Evolutionary conservation across 495 filamentous ascomycete species (phyloP).

Genomic region (Immersiella caudata): DNA sequence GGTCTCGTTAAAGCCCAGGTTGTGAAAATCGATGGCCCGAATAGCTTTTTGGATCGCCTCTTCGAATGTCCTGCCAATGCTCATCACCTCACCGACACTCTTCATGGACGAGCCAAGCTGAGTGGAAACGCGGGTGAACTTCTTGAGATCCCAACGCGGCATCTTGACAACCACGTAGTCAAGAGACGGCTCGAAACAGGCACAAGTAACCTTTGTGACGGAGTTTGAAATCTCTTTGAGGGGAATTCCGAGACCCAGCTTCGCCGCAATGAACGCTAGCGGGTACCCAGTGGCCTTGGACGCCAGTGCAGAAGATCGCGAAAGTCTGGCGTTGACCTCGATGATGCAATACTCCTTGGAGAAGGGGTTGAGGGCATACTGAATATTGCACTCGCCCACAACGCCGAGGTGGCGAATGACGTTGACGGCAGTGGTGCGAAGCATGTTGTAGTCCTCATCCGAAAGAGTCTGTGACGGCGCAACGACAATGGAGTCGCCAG

Average conservation of each 20-base stretch:
- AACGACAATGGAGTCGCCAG: constrained; percentile 97
- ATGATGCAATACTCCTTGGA: constrained; percentile 98
- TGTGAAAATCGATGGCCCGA: constrained; percentile 89
- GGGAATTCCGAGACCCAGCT: constrained; percentile 90
- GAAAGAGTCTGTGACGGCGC: constrained; percentile 93
- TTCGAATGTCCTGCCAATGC: constrained; percentile 93
- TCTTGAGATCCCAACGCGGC: constrained; percentile 97
- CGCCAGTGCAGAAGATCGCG: constrained; percentile 89
- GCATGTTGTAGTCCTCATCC: constrained; percentile 99
- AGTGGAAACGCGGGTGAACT: constrained; percentile 95
- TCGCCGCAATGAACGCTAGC: constrained; percentile 93
- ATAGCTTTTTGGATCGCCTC: constrained; percentile 99
- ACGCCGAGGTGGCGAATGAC: constrained; percentile 97
- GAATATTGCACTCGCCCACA: constrained; percentile 98
- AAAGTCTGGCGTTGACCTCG: constrained; percentile 96
- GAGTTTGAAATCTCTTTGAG: constrained; percentile 96
- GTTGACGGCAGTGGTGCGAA: constrained; percentile 97
- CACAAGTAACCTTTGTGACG: constrained; percentile 93
- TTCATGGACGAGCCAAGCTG: constrained; percentile 98
- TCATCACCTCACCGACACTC: constrained; percentile 99
- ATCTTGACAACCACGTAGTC: constrained; percentile 99
- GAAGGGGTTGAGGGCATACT: constrained; percentile 96
- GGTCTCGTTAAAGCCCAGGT: constrained; percentile 93
- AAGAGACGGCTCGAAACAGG: constrained; percentile 98
- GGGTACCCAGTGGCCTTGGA: constrained; percentile 98